phyloP scores from a whole-genome alignment of 2,329 filamentous ascomycete genomes.

The Aureobasidium sp. region DNA sequence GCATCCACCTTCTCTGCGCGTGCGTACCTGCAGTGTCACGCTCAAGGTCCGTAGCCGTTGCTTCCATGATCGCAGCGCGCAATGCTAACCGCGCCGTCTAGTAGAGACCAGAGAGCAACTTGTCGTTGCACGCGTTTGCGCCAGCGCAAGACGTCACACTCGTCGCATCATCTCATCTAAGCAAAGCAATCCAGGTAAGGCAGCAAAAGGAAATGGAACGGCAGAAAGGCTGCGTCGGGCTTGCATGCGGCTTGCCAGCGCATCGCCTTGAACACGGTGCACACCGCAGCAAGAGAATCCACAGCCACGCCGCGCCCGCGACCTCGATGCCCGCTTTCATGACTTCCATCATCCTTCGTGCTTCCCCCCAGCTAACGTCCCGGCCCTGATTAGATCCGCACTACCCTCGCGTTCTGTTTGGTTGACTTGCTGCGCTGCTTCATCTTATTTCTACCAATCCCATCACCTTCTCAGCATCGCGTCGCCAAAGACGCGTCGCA shows the following conservation, averaged over 20 bases:
- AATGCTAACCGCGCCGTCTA: background rate
- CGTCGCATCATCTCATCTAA: background rate
- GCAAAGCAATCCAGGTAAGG: conserved; percentile 11
- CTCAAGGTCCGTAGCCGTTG: background rate
- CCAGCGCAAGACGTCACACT: conserved; percentile 6
- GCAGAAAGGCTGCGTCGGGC: conserved; percentile 1
- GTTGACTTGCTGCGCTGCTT: background rate
- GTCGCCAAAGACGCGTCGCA: conserved; percentile 8
- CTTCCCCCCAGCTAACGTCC: background rate
- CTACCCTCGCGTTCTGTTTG: conserved; percentile 13
- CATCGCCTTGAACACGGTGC: conserved; percentile 10
- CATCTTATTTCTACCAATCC: conserved; percentile 12
- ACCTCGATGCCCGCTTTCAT: background rate
- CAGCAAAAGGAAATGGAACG: background rate
- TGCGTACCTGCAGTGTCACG: conserved; percentile 15
- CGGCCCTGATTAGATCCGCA: conserved; percentile 14
- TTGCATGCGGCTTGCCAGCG: conserved; percentile 13
- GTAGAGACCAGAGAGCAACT: background rate
- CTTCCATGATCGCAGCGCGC: background rate
- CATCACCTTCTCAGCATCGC: background rate
- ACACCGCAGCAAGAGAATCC: background rate
- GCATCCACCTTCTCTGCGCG: conserved; percentile 7
- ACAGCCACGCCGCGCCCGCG: conserved; percentile 9
- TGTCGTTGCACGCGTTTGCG: conserved; percentile 1
- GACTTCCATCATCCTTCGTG: background rate